phyloP scores from a whole-genome alignment of 1,284 basidiomycete species.

The Phaffia rhodozyma region DNA sequence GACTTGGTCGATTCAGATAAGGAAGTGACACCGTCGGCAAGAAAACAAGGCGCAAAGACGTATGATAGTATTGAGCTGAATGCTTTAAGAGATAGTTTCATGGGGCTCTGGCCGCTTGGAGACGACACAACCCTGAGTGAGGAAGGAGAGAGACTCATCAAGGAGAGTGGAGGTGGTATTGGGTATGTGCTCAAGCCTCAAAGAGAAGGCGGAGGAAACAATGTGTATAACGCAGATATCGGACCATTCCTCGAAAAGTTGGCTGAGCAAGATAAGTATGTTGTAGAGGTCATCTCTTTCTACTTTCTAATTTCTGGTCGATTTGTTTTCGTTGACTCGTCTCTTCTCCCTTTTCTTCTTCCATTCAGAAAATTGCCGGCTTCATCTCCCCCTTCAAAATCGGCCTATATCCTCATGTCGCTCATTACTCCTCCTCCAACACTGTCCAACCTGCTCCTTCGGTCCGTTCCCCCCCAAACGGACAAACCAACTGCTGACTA shows the following conservation, averaged over 20 bases:
- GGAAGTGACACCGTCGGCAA: slow-evolving; percentile 30
- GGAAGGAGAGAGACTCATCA: slow-evolving; percentile 46
- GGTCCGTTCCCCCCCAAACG: slow-evolving; percentile 26
- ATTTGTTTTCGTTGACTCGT: slow-evolving; percentile 24
- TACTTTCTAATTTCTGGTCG: background rate
- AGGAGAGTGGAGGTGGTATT: slow-evolving; percentile 37
- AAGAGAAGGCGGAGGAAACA: slow-evolving; percentile 93
- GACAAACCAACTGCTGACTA: background rate
- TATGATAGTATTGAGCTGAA: slow-evolving; percentile 39
- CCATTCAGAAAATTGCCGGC: slow-evolving; percentile 1
- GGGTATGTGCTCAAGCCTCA: slow-evolving; percentile 87
- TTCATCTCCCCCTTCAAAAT: slow-evolving; percentile 10
- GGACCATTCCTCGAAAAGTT: slow-evolving; percentile 59
- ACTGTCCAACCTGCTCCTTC: slow-evolving; percentile 59
- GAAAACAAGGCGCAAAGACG: slow-evolving; percentile 35
- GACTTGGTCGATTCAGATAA: background rate
- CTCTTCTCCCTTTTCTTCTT: too few species aligned
- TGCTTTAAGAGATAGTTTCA: slow-evolving; percentile 55
- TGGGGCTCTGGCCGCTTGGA: slow-evolving; percentile 54
- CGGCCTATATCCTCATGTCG: slow-evolving; percentile 87
- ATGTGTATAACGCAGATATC: slow-evolving; percentile 78
- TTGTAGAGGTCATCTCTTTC: background rate
- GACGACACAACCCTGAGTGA: slow-evolving; percentile 37
- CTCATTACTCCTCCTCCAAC: slow-evolving; percentile 65
- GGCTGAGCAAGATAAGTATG: slow-evolving; percentile 41